These are phyloP conservation scores for Pleurotus pulmonarius DNA, from an alignment of 768 basidiomycete species.

Conservation along the genomic window DNA sequence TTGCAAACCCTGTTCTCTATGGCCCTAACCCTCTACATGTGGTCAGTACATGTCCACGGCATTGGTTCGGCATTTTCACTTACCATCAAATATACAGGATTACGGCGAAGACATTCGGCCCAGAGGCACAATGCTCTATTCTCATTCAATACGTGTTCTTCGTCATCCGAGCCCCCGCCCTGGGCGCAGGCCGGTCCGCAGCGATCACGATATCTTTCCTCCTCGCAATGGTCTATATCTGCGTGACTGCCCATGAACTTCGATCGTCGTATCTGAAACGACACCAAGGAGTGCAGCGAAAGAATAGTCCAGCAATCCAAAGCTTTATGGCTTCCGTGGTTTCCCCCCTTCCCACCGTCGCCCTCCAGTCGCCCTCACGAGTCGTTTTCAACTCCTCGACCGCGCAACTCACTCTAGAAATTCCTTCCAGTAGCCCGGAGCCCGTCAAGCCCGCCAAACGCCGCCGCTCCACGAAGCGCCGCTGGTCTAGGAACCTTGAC, in stretches of 20 bases:
- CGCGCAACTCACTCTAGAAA: background rate
- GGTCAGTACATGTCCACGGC: constrained; percentile 17
- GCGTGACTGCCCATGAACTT: constrained; percentile 31
- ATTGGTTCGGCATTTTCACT: too few relatives aligned
- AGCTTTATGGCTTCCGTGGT: background rate
- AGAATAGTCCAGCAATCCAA: background rate
- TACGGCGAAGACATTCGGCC: constrained; percentile 24
- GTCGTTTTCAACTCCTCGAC: background rate
- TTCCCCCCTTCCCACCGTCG: background rate
- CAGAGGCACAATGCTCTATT: constrained; percentile 22
- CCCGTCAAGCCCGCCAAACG: background rate
- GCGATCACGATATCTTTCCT: constrained; percentile 28
- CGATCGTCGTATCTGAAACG: constrained; percentile 20
- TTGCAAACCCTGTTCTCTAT: constrained; percentile 34
- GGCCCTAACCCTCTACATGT: constrained; percentile 33
- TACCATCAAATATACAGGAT: constrained; percentile 18
- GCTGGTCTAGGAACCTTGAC: constrained; percentile 31
- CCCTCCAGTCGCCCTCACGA: background rate
- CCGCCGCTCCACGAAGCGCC: constrained; percentile 25
- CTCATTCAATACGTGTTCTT: constrained; percentile 32
- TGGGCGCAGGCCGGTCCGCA: constrained; percentile 25
- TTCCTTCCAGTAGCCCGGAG: background rate
- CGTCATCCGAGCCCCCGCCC: constrained; percentile 25
- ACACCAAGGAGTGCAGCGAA: constrained; percentile 9
- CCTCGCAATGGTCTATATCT: constrained; percentile 24